These are phyloP conservation scores for Parascedosporium putredinis DNA, from an alignment of 2,329 filamentous ascomycete species.

Conservation along the genomic window DNA sequence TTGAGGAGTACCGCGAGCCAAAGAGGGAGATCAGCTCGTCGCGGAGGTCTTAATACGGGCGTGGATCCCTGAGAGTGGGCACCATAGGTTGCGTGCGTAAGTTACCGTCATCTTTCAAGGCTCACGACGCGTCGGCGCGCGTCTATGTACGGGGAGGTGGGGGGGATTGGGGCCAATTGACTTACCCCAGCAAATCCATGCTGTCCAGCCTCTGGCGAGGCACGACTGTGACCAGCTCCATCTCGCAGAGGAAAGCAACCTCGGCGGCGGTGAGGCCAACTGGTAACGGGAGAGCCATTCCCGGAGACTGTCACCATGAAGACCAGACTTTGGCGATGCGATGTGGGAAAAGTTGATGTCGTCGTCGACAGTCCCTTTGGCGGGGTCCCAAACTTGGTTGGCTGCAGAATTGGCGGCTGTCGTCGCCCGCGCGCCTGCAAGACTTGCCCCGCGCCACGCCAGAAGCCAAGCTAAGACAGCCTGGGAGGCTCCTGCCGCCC, in stretches of 20 bases:
- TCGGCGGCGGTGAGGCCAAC: slow-evolving; percentile 67
- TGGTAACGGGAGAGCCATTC: slow-evolving; percentile 41
- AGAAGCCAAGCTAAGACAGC: too few species aligned
- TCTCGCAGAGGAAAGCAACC: slow-evolving; percentile 90
- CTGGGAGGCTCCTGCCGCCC: too few species aligned
- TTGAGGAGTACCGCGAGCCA: slow-evolving; percentile 95
- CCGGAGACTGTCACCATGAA: not conserved
- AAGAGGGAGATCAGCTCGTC: slow-evolving; percentile 68
- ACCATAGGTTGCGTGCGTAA: slow-evolving; percentile 11
- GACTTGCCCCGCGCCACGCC: too few species aligned
- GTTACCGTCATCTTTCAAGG: not conserved
- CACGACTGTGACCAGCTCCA: slow-evolving; percentile 89
- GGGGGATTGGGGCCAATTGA: slow-evolving; percentile 17
- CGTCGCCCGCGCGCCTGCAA: too few species aligned
- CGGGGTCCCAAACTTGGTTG: too few species aligned
- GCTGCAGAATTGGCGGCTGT: too few species aligned
- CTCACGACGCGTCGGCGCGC: not conserved
- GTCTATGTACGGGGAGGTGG: slow-evolving; percentile 9
- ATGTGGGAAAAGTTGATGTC: too few species aligned
- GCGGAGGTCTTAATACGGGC: slow-evolving; percentile 66
- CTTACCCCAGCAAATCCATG: slow-evolving; percentile 75
- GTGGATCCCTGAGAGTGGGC: slow-evolving; percentile 57
- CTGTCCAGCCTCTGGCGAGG: slow-evolving; percentile 83
- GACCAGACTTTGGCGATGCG: too few species aligned
- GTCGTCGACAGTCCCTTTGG: too few species aligned